These are phyloP conservation scores for Phyllostachys edulis DNA, from an alignment of 176 grass and related monocot genomes.

Conservation along the genomic window DNA sequence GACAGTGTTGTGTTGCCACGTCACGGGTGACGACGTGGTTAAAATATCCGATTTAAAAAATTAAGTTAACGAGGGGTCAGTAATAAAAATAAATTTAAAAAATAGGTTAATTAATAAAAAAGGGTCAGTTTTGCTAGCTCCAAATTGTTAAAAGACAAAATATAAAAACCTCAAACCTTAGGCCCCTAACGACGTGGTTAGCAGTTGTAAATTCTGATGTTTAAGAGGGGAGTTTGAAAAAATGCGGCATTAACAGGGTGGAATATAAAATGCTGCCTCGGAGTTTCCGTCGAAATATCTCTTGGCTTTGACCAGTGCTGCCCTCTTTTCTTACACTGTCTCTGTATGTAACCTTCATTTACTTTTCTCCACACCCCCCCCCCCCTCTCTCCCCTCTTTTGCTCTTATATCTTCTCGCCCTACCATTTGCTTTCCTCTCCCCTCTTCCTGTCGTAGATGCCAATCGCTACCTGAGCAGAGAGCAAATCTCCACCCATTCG, in stretches of 20 bases:
- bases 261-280: slow-evolving; percentile 40
- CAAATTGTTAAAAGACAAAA: background rate
- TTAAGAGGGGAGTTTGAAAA: background rate
- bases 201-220: background rate
- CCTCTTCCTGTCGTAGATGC: background rate
- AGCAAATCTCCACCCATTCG: background rate
- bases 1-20: too few relatives aligned
- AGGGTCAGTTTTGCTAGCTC: background rate
- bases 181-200: background rate
- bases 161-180: background rate
- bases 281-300: slow-evolving; percentile 54
- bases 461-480: slow-evolving; percentile 11
- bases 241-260: background rate
- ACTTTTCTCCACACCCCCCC: too few relatives aligned
- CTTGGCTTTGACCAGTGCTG: slow-evolving; percentile 74
- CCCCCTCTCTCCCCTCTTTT: background rate
- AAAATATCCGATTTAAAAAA: too few relatives aligned
- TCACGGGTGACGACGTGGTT: too few relatives aligned
- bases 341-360: slow-evolving; percentile 24
- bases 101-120: too few relatives aligned
- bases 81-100: too few relatives aligned
- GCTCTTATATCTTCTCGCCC: slow-evolving; percentile 34
- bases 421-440: slow-evolving; percentile 30
- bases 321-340: slow-evolving; percentile 13
- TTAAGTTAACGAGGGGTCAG: too few relatives aligned